Evolutionary conservation across 352 stramenopile genomes (phyloP).

Genomic region (Elongisporangium prolatum): DNA sequence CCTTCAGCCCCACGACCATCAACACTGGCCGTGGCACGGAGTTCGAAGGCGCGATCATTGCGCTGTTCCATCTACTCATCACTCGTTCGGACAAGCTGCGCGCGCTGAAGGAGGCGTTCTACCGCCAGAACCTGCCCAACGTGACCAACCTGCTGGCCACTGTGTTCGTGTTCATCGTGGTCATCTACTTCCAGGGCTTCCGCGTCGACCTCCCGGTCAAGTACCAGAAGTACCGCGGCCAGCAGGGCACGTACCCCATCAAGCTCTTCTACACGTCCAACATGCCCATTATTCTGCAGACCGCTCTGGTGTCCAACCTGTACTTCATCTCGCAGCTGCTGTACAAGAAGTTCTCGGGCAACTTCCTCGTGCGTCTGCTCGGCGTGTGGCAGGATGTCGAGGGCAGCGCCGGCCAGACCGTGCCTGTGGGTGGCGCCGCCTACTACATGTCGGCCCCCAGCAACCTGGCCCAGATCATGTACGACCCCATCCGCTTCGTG

Average conservation of each 20-base stretch:
- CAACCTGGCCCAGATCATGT: constrained; percentile 95
- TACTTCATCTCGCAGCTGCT: constrained; percentile 99
- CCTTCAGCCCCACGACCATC: constrained; percentile 99
- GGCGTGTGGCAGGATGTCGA: constrained; percentile 98
- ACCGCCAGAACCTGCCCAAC: constrained; percentile 99
- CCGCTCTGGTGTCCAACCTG: constrained; percentile 97
- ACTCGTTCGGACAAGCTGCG: constrained; percentile 97
- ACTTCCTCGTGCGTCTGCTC: constrained; percentile 97
- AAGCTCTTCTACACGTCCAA: constrained; percentile 99
- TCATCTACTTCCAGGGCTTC: constrained; percentile 99
- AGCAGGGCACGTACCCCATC: constrained; percentile 99
- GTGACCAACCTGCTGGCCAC: constrained; percentile 98
- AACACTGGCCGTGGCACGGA: constrained; percentile 99
- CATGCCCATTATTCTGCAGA: constrained; percentile 99
- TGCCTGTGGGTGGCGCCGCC: constrained; percentile 94
- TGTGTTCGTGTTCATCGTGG: constrained; percentile 98
- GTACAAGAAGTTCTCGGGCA: constrained; percentile 98
- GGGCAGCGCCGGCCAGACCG: constrained; percentile 89
- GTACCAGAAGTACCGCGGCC: constrained; percentile 98
- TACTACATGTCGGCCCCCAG: constrained; percentile 98
- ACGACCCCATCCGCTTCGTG: constrained; percentile 97
- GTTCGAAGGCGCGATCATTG: constrained; percentile 99
- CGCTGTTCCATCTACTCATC: constrained; percentile 98
- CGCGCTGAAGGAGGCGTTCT: constrained; percentile 97
- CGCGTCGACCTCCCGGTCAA: constrained; percentile 91